A percentile compares a stretch with the other conserved stretches of the same genome.
These are phyloP conservation scores for Sporothrix protearum DNA, from an alignment of 2,329 filamentous ascomycete genomes.

Conservation along the genomic window DNA sequence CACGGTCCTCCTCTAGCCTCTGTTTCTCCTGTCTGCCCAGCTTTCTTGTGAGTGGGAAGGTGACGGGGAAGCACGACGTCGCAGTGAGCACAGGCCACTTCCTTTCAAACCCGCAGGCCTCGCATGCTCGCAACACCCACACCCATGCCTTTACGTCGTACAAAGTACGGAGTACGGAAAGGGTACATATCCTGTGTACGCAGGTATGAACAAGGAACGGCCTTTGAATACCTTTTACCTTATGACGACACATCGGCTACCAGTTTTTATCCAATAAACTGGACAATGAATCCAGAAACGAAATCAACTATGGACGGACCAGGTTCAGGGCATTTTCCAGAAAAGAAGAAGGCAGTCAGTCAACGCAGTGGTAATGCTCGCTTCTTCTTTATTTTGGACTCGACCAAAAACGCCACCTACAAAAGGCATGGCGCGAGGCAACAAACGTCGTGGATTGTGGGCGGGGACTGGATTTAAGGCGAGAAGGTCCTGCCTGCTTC, in stretches of 20 bases:
- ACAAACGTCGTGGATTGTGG: neutral
- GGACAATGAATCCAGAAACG: neutral
- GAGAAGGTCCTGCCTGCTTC: neutral
- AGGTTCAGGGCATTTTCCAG: neutral
- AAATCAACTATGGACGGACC: conserved; percentile 3
- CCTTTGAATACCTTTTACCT: neutral
- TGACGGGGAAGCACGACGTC: neutral
- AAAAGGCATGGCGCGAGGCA: neutral
- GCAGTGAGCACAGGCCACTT: conserved; percentile 5
- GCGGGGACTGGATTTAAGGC: neutral
- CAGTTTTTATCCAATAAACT: conserved; percentile 12
- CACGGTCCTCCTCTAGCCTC: conserved; percentile 1
- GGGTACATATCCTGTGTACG: neutral
- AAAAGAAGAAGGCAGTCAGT: neutral
- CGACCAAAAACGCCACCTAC: neutral
- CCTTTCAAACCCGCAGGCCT: conserved; percentile 7
- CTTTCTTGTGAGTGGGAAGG: neutral
- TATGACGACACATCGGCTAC: conserved; percentile 3
- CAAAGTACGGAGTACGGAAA: neutral
- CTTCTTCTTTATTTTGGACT: neutral
- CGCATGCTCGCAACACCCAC: neutral
- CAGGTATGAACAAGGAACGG: neutral
- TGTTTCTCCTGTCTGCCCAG: neutral
- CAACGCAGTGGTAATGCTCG: neutral
- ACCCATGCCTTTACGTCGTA: neutral